These are phyloP conservation scores for Silene coronaria DNA, from an alignment of 179 eudicot species.

Conservation along the genomic window DNA sequence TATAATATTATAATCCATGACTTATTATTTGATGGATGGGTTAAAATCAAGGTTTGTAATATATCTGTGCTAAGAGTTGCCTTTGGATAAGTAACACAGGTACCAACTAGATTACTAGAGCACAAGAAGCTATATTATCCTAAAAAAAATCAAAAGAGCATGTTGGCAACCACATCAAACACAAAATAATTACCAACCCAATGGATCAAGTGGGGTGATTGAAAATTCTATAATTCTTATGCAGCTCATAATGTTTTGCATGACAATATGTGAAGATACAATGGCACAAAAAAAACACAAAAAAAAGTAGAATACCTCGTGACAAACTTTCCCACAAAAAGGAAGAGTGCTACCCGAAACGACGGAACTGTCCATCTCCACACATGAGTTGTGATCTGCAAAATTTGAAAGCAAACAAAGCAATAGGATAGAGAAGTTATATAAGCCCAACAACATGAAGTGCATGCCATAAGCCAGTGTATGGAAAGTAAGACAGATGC, in stretches of 20 bases:
- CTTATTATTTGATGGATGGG: not conserved
- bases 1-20: not conserved
- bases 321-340: slow-evolving; percentile 74
- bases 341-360: slow-evolving; percentile 30
- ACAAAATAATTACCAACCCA: not conserved
- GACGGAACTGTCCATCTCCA: slow-evolving; percentile 31
- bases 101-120: not conserved
- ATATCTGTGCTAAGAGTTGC: not conserved
- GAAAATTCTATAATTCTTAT: not conserved
- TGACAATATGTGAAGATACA: not conserved
- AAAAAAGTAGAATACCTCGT: slow-evolving; percentile 47
- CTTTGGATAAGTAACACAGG: not conserved
- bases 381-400: slow-evolving; percentile 70
- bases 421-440: slow-evolving; percentile 13
- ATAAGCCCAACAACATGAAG: slow-evolving; percentile 9
- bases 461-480: not conserved
- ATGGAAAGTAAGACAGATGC: not conserved
- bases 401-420: slow-evolving; percentile 11
- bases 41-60: not conserved
- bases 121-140: slow-evolving; percentile 8
- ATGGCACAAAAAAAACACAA: not conserved
- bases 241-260: slow-evolving; percentile 13
- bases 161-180: not conserved
- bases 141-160: not conserved
- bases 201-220: not conserved